Conservation (phyloP, 2,329 filamentous ascomycete species). For the Botrytis elliptica region DNA sequence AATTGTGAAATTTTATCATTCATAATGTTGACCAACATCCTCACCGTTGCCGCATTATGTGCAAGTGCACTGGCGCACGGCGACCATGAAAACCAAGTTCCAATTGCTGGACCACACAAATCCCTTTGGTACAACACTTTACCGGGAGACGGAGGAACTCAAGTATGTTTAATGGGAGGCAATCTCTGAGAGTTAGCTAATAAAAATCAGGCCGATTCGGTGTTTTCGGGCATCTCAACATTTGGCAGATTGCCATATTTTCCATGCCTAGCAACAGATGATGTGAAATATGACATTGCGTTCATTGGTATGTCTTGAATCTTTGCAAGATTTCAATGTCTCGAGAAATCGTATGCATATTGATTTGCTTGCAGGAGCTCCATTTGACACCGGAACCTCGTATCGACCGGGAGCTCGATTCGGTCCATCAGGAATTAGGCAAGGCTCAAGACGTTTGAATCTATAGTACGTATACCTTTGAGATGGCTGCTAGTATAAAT, state of each 20-base stretch:
- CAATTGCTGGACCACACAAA: constrained; percentile 62
- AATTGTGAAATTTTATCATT: neutral
- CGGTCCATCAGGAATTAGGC: constrained; percentile 79
- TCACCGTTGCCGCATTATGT: constrained; percentile 32
- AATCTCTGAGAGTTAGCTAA: constrained; percentile 3
- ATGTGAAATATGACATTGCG: constrained; percentile 77
- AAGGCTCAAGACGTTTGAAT: constrained; percentile 81
- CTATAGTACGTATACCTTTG: constrained; percentile 65
- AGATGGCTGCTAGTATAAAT: constrained; percentile 29
- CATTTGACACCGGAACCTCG: constrained; percentile 83
- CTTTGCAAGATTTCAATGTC: constrained; percentile 19
- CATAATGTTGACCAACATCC: constrained; percentile 35
- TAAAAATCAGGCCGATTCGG: constrained; percentile 68
- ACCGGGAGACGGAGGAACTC: constrained; percentile 79
- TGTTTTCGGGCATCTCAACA: constrained; percentile 85
- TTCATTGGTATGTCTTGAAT: constrained; percentile 63
- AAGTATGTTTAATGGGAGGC: constrained; percentile 50
- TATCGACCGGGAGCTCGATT: constrained; percentile 83
- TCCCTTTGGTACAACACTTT: constrained; percentile 80
- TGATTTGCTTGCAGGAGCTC: constrained; percentile 55
- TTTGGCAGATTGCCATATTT: constrained; percentile 78
- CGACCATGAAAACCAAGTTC: constrained; percentile 67
- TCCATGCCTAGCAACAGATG: constrained; percentile 69
- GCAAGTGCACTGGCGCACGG: constrained; percentile 83
- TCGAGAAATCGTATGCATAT: constrained; percentile 13